phyloP scores from a whole-genome alignment of 768 basidiomycete genomes.

The Boletellus ananas region DNA sequence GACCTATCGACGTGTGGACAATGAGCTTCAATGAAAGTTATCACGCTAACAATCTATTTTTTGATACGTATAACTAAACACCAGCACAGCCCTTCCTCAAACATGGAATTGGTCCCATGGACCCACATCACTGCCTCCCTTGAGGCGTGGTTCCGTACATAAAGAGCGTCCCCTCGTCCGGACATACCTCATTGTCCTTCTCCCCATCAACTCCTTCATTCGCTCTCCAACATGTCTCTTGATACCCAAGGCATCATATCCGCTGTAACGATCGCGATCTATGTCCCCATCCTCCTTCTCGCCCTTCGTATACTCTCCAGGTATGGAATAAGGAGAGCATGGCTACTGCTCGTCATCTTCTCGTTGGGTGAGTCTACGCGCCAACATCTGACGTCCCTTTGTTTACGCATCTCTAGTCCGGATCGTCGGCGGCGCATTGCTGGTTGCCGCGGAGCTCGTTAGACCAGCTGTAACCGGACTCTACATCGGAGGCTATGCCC shows the following conservation, averaged over 20 bases:
- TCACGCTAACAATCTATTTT: neutral
- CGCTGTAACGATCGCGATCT: constrained; percentile 56
- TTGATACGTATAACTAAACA: too few relatives aligned
- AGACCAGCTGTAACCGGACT: constrained; percentile 39
- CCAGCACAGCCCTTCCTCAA: constrained; percentile 13
- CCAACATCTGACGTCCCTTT: neutral
- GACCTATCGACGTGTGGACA: too few relatives aligned
- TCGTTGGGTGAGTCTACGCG: constrained; percentile 43
- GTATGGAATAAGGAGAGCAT: constrained; percentile 60
- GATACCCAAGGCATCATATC: constrained; percentile 49
- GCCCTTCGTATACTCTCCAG: constrained; percentile 44
- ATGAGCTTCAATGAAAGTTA: too few relatives aligned
- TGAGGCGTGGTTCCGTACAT: constrained; percentile 11
- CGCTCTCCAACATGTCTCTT: constrained; percentile 29
- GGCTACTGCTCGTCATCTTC: constrained; percentile 65
- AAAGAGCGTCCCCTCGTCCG: constrained; percentile 13
- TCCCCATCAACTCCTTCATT: neutral
- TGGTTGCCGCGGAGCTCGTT: constrained; percentile 51
- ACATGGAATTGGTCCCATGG: neutral
- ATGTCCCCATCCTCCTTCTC: constrained; percentile 50
- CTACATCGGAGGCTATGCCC: constrained; percentile 49
- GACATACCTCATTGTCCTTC: neutral
- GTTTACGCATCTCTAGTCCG: constrained; percentile 41
- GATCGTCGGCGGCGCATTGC: constrained; percentile 52
- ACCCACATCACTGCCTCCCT: constrained; percentile 18